phyloP scores from a whole-genome alignment of 352 stramenopile species.

The Pythium volutum region DNA sequence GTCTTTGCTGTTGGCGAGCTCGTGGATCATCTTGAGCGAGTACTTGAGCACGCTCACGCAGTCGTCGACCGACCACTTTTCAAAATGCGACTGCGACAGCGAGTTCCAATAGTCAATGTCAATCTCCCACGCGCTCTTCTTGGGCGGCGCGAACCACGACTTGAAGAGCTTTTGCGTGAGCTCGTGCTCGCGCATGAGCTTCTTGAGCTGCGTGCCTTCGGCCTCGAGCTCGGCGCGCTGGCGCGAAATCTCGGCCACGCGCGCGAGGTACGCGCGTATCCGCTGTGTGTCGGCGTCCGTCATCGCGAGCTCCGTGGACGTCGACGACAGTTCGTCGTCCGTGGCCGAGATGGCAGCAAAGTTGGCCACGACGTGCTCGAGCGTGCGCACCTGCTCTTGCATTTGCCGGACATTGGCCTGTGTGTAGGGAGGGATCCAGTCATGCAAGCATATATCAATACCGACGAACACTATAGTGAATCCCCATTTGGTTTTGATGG shows the following conservation, averaged over 20 bases:
- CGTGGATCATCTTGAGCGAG: slow-evolving; percentile 28
- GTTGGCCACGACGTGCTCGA: slow-evolving; percentile 22
- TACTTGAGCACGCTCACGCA: slow-evolving; percentile 25
- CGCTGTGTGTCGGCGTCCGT: slow-evolving; percentile 14
- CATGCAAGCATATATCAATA: not conserved
- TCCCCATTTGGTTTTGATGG: not conserved
- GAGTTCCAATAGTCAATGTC: slow-evolving; percentile 29
- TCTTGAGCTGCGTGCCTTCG: slow-evolving; percentile 19
- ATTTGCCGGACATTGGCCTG: slow-evolving; percentile 23
- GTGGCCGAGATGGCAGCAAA: slow-evolving; percentile 18
- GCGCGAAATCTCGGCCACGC: slow-evolving; percentile 10
- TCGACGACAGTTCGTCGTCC: not conserved
- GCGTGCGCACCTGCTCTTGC: slow-evolving; percentile 19
- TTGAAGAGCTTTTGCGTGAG: slow-evolving; percentile 24
- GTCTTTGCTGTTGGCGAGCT: slow-evolving; percentile 19
- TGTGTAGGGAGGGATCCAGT: not conserved
- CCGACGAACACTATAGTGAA: not conserved
- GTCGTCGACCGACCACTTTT: slow-evolving; percentile 22
- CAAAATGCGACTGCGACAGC: slow-evolving; percentile 17
- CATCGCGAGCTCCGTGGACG: not conserved
- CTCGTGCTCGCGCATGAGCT: slow-evolving; percentile 25
- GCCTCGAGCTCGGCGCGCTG: slow-evolving; percentile 15
- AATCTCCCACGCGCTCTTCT: slow-evolving; percentile 24
- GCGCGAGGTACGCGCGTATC: slow-evolving; percentile 18
- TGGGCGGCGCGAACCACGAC: slow-evolving; percentile 23